Conservation (phyloP, 78 protist species). For the Cyanophora paradoxa region DNA sequence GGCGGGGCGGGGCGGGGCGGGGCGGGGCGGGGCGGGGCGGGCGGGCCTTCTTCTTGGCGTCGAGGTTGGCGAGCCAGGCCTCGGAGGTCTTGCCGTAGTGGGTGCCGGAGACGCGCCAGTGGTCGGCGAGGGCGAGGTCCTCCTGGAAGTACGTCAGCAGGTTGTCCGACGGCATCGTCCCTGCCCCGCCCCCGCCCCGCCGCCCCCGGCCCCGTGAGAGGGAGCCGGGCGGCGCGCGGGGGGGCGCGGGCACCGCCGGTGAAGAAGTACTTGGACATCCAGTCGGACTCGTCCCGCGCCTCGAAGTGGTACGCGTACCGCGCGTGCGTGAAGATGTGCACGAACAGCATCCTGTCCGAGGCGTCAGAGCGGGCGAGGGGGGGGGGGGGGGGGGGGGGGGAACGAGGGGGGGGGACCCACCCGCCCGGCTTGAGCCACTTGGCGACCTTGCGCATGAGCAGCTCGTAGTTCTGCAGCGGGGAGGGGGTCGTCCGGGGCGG, state of each 20-base stretch:
- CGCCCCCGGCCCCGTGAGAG: too few species aligned
- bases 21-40: too few species aligned
- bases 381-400: too few species aligned
- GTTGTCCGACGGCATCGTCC: constrained; percentile 13
- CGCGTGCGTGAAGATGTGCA: constrained; percentile 8
- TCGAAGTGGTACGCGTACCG: background rate
- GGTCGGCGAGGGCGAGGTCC: background rate
- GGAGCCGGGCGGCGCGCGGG: too few species aligned
- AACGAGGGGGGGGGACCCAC: too few species aligned
- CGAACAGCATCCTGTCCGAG: too few species aligned
- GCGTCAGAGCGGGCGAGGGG: too few species aligned
- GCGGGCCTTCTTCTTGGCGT: background rate
- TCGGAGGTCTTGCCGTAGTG: constrained; percentile 1
- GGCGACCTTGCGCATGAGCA: background rate
- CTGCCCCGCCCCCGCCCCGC: too few species aligned
- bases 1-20: too few species aligned
- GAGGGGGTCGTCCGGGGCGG: background rate
- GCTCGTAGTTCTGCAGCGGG: background rate
- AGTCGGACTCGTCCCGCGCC: background rate
- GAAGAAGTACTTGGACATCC: constrained; percentile 4
- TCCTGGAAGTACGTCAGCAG: constrained; percentile 2
- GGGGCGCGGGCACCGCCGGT: too few species aligned
- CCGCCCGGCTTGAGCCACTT: background rate
- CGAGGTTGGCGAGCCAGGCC: constrained; percentile 3
- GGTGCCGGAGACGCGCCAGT: constrained; percentile 11